Evolutionary conservation across 306 rosid genomes (phyloP).

Genomic region (Elaeagnus macrophylla): DNA sequence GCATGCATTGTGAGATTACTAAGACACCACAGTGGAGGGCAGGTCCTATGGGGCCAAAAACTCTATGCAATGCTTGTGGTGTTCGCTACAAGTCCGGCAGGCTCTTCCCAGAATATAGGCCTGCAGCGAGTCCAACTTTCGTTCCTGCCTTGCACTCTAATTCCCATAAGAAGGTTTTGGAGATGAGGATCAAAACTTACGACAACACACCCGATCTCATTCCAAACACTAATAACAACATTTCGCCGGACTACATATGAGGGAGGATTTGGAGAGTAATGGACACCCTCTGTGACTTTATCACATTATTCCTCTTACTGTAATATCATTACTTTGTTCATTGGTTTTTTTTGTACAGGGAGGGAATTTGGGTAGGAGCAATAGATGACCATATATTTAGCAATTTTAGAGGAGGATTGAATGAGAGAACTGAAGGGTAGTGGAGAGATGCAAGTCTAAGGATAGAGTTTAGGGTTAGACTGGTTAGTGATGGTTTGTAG

Average conservation of each 20-base stretch:
- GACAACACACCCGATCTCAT: conserved; percentile 73
- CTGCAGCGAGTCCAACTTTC: conserved; percentile 94
- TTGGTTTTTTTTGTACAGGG: conserved; percentile 84
- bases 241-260: conserved; percentile 68
- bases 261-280: conserved; percentile 19
- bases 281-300: conserved; percentile 23
- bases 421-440: conserved; percentile 13
- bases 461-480: conserved; percentile 39
- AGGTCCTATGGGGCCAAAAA: conserved; percentile 94
- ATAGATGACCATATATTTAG: conserved; percentile 61
- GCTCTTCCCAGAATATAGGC: conserved; percentile 91
- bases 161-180: conserved; percentile 88
- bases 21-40: conserved; percentile 99
- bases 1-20: conserved; percentile 93
- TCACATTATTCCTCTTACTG: conserved; percentile 40
- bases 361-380: conserved; percentile 36
- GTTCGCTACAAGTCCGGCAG: conserved; percentile 89
- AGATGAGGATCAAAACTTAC: conserved; percentile 58
- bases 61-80: conserved; percentile 94
- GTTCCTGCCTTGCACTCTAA: conserved; percentile 79
- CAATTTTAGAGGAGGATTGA: conserved; percentile 33
- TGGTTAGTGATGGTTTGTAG: conserved; percentile 45
- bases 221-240: conserved; percentile 63
- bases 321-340: conserved; percentile 50
- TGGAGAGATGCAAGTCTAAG: conserved; percentile 46